Conservation (phyloP, 495 filamentous ascomycete genomes). For the Daldinia grandis region DNA sequence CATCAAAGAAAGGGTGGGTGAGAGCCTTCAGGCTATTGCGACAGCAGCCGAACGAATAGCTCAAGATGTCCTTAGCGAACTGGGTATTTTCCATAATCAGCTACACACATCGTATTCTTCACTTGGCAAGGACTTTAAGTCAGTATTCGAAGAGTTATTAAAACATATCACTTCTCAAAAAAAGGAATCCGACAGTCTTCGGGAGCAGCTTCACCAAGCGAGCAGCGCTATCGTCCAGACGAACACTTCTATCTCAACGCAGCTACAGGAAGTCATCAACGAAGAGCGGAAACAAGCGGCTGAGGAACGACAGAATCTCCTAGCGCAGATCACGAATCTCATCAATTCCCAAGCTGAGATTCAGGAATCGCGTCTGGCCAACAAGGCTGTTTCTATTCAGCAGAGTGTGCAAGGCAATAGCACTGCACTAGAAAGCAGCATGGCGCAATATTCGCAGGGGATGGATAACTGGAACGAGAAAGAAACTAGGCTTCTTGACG, state of each 20-base stretch:
- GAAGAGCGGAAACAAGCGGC: conserved; percentile 79
- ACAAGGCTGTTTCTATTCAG: conserved; percentile 67
- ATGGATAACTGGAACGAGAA: conserved; percentile 80
- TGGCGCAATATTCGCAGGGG: conserved; percentile 69
- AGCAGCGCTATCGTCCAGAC: conserved; percentile 70
- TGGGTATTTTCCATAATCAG: conserved; percentile 81
- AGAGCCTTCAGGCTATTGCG: conserved; percentile 84
- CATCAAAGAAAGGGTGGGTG: conserved; percentile 84
- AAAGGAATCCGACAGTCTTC: conserved; percentile 74
- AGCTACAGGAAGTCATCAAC: conserved; percentile 73
- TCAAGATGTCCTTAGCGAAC: conserved; percentile 87
- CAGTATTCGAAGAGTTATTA: conserved; percentile 80
- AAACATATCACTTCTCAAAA: conserved; percentile 79
- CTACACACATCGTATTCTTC: conserved; percentile 85
- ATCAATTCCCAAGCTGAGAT: conserved; percentile 76
- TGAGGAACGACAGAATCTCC: conserved; percentile 74
- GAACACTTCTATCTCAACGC: conserved; percentile 69
- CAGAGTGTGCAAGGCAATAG: conserved; percentile 69
- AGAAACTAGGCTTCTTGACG: conserved; percentile 73
- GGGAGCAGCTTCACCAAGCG: conserved; percentile 73
- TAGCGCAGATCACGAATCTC: conserved; percentile 77
- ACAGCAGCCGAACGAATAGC: conserved; percentile 87
- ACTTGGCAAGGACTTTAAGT: conserved; percentile 89
- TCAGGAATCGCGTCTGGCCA: conserved; percentile 75
- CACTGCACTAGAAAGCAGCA: conserved; percentile 68